Percentiles rank a stretch among this genome's conserved stretches.
Conservation (phyloP, 2,329 filamentous ascomycete genomes). For the Hypoxylon sp. region DNA sequence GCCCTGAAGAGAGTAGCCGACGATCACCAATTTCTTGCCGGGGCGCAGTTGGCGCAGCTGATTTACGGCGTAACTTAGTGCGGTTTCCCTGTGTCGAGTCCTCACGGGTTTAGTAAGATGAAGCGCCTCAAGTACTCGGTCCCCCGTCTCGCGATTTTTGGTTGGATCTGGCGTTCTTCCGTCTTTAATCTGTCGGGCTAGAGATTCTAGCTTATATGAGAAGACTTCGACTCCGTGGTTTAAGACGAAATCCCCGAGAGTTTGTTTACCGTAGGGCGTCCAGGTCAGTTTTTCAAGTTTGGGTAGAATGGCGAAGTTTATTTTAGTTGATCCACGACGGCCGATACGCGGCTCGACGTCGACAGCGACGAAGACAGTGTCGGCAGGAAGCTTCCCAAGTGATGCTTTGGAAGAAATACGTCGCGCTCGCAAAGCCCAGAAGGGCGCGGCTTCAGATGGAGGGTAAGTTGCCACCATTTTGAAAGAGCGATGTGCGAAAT, state of each 20-base stretch:
- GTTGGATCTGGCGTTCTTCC: neutral
- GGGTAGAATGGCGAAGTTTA: slow-evolving; percentile 33
- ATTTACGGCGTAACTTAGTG: slow-evolving; percentile 2
- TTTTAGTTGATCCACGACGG: slow-evolving; percentile 4
- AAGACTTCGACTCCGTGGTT: neutral
- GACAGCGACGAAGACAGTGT: slow-evolving; percentile 28
- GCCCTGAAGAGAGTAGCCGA: slow-evolving; percentile 16
- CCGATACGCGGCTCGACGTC: neutral
- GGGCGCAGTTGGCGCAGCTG: neutral
- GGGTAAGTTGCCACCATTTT: neutral
- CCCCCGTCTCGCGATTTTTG: neutral
- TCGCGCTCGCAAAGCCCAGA: neutral
- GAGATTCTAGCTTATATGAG: slow-evolving; percentile 2
- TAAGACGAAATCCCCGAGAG: slow-evolving; percentile 3
- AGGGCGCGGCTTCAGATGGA: neutral
- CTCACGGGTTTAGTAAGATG: neutral
- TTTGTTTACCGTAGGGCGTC: neutral
- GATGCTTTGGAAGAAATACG: slow-evolving; percentile 11
- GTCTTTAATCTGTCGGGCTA: slow-evolving; percentile 3
- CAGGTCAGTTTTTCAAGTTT: slow-evolving; percentile 1
- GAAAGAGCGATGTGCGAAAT: neutral
- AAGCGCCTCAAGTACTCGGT: neutral
- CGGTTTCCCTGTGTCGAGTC: neutral
- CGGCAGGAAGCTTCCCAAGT: slow-evolving; percentile 7
- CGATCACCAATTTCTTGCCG: slow-evolving; percentile 9